These are phyloP conservation scores for Theileria equi DNA, from an alignment of 169 alveolate genomes.

Conservation along the genomic window DNA sequence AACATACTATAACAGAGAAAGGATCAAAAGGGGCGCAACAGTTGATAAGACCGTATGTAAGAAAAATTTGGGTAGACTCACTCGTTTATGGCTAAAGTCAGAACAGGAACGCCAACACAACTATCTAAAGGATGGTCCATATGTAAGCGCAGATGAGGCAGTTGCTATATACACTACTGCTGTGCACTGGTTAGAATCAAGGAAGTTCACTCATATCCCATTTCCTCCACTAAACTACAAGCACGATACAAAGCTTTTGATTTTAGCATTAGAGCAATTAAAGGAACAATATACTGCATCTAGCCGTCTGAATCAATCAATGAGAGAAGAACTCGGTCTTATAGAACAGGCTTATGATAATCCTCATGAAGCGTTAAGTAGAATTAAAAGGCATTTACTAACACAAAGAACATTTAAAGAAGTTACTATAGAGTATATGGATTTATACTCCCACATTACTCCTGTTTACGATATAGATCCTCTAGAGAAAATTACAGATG, in stretches of 20 bases:
- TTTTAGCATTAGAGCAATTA: slow-evolving; percentile 96
- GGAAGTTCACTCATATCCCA: slow-evolving; percentile 98
- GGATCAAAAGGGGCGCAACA: slow-evolving; percentile 99
- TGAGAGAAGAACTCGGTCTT: slow-evolving; percentile 98
- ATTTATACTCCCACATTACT: slow-evolving; percentile 94
- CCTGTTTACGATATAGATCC: slow-evolving; percentile 99
- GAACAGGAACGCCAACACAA: slow-evolving; percentile 99
- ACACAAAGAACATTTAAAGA: slow-evolving; percentile 99
- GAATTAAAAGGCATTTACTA: slow-evolving; percentile 98
- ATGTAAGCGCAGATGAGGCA: slow-evolving; percentile 98
- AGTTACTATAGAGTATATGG: slow-evolving; percentile 97
- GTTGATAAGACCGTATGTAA: slow-evolving; percentile 99
- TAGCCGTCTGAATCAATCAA: slow-evolving; percentile 95
- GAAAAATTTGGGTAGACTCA: slow-evolving; percentile 98
- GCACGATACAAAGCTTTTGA: slow-evolving; percentile 98
- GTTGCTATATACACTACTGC: slow-evolving; percentile 99
- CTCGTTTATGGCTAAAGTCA: slow-evolving; percentile 97
- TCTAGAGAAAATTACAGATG: slow-evolving; percentile 99
- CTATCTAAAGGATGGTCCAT: slow-evolving; percentile 98
- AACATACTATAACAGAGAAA: slow-evolving; percentile 98
- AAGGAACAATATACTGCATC: slow-evolving; percentile 96
- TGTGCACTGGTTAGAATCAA: slow-evolving; percentile 98
- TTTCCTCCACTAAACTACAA: slow-evolving; percentile 99
- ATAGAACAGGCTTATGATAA: slow-evolving; percentile 99
- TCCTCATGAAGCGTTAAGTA: slow-evolving; percentile 99